Evolutionary conservation across 768 basidiomycete genomes (phyloP).

Genomic region (Podaxis sp.): DNA sequence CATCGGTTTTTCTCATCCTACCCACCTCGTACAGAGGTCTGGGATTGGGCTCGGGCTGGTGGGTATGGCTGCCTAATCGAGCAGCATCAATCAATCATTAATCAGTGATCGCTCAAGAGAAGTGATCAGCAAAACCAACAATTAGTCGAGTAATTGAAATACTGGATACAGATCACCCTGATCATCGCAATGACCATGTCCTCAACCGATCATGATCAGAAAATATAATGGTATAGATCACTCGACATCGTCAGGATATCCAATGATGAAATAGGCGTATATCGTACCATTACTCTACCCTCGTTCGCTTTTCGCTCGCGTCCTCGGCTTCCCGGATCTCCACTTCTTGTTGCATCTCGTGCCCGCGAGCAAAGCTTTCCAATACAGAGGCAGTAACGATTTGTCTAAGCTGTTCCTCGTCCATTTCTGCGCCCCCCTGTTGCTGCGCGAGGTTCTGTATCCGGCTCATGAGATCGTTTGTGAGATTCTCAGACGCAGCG

Average conservation of each 20-base stretch:
- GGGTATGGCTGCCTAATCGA: neutral
- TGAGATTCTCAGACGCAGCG: constrained; percentile 64
- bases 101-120: constrained; percentile 8
- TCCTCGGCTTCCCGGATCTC: constrained; percentile 21
- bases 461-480: constrained; percentile 61
- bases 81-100: constrained; percentile 9
- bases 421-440: constrained; percentile 53
- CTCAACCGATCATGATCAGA: constrained; percentile 14
- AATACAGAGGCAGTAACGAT: constrained; percentile 67
- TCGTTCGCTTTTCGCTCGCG: constrained; percentile 29
- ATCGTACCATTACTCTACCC: constrained; percentile 24
- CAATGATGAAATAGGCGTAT: constrained; percentile 8
- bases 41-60: neutral
- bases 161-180: constrained; percentile 14
- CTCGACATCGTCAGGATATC: neutral
- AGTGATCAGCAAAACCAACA: constrained; percentile 1
- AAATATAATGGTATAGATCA: constrained; percentile 8
- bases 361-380: constrained; percentile 63
- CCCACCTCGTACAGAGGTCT: neutral
- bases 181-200: constrained; percentile 8
- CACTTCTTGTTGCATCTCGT: constrained; percentile 36
- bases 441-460: constrained; percentile 64
- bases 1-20: neutral
- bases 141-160: constrained; percentile 14
- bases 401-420: constrained; percentile 63